Conservation (phyloP, 1,139 yeast species). For the Blastobotrys arbuscula region DNA sequence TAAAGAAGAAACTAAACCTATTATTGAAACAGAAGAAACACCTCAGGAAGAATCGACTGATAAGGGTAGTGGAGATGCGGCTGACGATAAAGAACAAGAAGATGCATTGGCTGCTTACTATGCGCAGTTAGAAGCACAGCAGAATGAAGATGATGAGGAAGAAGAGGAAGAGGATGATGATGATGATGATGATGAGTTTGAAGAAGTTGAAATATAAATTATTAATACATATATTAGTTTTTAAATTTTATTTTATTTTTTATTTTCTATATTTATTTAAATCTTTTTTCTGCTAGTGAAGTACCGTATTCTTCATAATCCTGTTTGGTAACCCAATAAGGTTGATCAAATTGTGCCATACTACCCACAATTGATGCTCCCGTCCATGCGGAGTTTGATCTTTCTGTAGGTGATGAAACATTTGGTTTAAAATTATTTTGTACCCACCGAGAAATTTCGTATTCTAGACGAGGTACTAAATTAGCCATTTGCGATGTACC, state of each 20-base stretch:
- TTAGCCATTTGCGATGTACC: conserved; percentile 82
- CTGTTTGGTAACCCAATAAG: conserved; percentile 15
- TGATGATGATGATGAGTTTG: conserved; percentile 34
- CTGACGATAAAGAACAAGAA: conserved; percentile 40
- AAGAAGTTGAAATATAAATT: conserved; percentile 6
- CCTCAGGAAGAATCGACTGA: conserved; percentile 30
- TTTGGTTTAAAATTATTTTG: conserved; percentile 53
- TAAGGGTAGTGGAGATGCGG: conserved; percentile 21
- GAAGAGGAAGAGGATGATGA: conserved; percentile 38
- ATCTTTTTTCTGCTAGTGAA: conserved; percentile 14
- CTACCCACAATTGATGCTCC: conserved; percentile 93
- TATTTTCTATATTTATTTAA: conserved; percentile 2
- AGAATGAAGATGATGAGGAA: conserved; percentile 49
- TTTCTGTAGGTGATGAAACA: conserved; percentile 80
- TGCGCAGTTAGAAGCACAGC: conserved; percentile 61
- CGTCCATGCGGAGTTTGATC: conserved; percentile 84
- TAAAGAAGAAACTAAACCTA: conserved; percentile 33
- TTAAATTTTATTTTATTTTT: neutral
- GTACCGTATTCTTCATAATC: conserved; percentile 17
- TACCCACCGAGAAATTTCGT: conserved; percentile 63
- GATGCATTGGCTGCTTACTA: conserved; percentile 77
- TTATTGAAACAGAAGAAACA: conserved; percentile 19
- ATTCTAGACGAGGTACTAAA: conserved; percentile 67
- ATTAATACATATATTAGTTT: neutral
- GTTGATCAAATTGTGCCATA: conserved; percentile 62